Evolutionary conservation across 1,284 basidiomycete genomes (phyloP), one percentile per base, ranked within the genome.

Genomic region (Megacollybia platyphylla): DNA sequence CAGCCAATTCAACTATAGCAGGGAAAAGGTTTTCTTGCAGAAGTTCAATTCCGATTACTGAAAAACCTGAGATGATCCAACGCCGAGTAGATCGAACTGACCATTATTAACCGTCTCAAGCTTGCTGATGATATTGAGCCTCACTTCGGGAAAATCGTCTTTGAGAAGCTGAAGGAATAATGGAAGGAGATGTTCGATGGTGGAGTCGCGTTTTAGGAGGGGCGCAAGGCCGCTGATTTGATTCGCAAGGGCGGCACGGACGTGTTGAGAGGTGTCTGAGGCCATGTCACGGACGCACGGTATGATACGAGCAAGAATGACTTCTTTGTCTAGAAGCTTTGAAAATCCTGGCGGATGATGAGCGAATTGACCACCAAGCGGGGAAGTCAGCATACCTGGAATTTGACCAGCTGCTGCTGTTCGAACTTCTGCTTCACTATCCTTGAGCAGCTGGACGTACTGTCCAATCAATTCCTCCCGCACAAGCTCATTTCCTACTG

Each of bases 171-270:
- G 90, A 39, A 98, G 71, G 77, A 98, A 99, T 28, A 98, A 70
- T 3, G 94, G 96, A 18, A 98, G 71, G n/a, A 98, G 75, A 57
- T 97, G 86, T 64, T 99, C 94, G 53, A 93, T 89, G 6, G 96
- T 99, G 1, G 91, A 77, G 45, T 94, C 91, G 56, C 89, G 91
- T 54, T 89, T 93, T 24, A 98, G 77, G 39, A 98, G 70, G 34
- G 96, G 96, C 5, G 96, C 93, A 39, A 99, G 76, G n/a, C 96
- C 96, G 50, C 86, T 92, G 56, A 99, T 97, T 62, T 98, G 92
- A 55, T 83, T 96, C 24, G 90, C 96, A 31, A 99, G 76, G 13
- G 96, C 90, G 7, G 96, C 93, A 48, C 96, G 86, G 50, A 99
- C 96, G 56, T 98, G 94, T 60, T 98, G 96, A 30, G 91, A 97